Base-by-base conservation (phyloP, 805 yeast species). In the Ascoidea tarda region DNA sequence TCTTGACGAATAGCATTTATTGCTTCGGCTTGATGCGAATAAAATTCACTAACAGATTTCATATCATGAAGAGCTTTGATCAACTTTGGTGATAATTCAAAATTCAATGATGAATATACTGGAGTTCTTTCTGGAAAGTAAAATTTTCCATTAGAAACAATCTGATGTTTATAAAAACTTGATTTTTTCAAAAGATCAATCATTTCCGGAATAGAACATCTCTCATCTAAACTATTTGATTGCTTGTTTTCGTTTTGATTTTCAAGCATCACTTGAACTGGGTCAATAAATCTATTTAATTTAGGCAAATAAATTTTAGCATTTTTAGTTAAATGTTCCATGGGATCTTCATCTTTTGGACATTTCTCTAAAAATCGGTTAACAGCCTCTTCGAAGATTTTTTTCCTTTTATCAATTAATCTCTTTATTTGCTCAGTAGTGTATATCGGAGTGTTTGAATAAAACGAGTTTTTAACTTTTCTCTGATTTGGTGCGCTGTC, bases 21-120 rank as follows among this genome's bases (percentile, higher is more conserved):
- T 0, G 96, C 97, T 50, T 77, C 75, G 1, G 85, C 79, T 63
- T 93, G 99, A 67, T 93, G 99, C 0, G 78, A 63, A 63, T 88
- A 93, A 44, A 91, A 75, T 5, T 69, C 62, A 0, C 74, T 70
- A 6, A 80, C 74, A 1, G 74, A 74, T 55, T 73, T 74, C 6
- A 71, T 65, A 6, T 70, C 68, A 48, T 70, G 66, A 12, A 88
- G 65, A 0, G 86, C 84, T 6, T 70, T 69, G 45, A 68, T 63
- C 5, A 82, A 70, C 21, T 76, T 76, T 32, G 75, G 78, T 0
- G 86, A 69, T n/a, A 78, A 58, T 42, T 68, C 69, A 59, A 70
- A 70, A 48, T 70, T 61, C 53, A 78, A 55, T 10, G 69, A 68
- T 16, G 66, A 72, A 58, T 65, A 79, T 2, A 59, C 54, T 0